Evolutionary conservation across 495 filamentous ascomycete species (phyloP), one percentile per base, ranked within the genome.

Genomic region (Aspergillus funiculosus): DNA sequence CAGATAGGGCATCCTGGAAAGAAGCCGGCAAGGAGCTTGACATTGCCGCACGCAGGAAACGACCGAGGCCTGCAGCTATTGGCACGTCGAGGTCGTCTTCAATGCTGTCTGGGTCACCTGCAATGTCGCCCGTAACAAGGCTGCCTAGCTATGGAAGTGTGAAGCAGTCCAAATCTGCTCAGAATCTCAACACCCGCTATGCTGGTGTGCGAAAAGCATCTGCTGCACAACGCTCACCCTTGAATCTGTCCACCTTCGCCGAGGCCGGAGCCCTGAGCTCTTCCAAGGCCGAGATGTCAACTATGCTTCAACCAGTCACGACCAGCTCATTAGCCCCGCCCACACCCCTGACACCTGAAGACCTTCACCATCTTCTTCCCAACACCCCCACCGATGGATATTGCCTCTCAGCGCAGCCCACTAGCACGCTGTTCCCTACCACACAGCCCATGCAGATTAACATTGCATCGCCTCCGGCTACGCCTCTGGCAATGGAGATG

Each of bases 141-240:
- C 48, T 67, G 21, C 54, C 66, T 1, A 60, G 53, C 50, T 67
- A 63, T 37, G 63, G 69, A 36, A 55, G 63, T 9, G 61, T 78
- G 51, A 69, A 73, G 40, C 75, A 77, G n/a, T 72, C 75, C 26
- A 76, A 76, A 52, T 79, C 76, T 11, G 66, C 73, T 3, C 71
- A 76, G 38, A 66, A 58, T 35, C 61, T 76, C 17, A 71, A 72
- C 53, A 61, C 71, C 22, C 61, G 69, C 15, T 75, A 71, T 43
- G 75, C 75, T 0, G 74, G 74, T 46, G 69, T 79, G 19, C 52
- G 73, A 22, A 79, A 79, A 59, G 60, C 64, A 1, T 70, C 68
- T 21, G 61, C 65, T 19, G 61, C 67, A 25, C 76, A 76, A 46
- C 66, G 73, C 17, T 79, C 76, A 15, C 76, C 76, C 18, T 59